These are phyloP conservation scores for Teunomyces gatunensis DNA, from an alignment of 805 yeast species.

Conservation along the genomic window DNA sequence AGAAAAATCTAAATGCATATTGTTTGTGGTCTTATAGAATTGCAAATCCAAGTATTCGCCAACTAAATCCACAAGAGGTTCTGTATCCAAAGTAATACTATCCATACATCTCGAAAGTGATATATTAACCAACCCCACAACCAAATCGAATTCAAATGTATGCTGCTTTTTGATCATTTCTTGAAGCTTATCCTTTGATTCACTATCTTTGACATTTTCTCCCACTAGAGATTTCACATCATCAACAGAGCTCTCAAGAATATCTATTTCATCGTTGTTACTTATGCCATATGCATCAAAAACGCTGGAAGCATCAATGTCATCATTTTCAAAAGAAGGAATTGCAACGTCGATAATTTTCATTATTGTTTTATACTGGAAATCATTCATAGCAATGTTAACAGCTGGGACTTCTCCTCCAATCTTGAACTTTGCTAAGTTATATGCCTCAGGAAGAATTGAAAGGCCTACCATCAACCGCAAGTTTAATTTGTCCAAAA, in stretches of 20 bases:
- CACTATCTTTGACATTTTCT: not conserved
- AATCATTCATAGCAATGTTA: constrained; percentile 74
- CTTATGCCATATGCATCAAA: constrained; percentile 32
- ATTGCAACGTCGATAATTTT: constrained; percentile 65
- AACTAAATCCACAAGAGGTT: constrained; percentile 66
- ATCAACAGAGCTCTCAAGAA: constrained; percentile 9
- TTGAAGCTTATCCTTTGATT: constrained; percentile 2
- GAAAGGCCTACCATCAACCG: constrained; percentile 76
- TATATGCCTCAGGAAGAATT: constrained; percentile 76
- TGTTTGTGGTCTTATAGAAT: constrained; percentile 57
- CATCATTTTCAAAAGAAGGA: constrained; percentile 46
- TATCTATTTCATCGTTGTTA: constrained; percentile 18
- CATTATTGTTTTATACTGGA: constrained; percentile 87
- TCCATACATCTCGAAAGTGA: constrained; percentile 68
- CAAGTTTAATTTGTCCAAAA: constrained; percentile 74
- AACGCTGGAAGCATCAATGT: constrained; percentile 31
- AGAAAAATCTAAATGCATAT: constrained; percentile 62
- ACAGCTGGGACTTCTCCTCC: constrained; percentile 77
- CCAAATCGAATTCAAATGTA: constrained; percentile 67
- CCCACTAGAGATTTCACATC: not conserved
- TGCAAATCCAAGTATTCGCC: constrained; percentile 62
- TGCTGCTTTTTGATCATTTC: constrained; percentile 48
- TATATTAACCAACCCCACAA: constrained; percentile 60
- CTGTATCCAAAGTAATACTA: constrained; percentile 57
- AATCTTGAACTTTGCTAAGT: constrained; percentile 67